Evolutionary conservation across 1,139 yeast species (phyloP), one percentile per base, ranked within the genome.

Genomic region (Casaregolazyma lundiana): DNA sequence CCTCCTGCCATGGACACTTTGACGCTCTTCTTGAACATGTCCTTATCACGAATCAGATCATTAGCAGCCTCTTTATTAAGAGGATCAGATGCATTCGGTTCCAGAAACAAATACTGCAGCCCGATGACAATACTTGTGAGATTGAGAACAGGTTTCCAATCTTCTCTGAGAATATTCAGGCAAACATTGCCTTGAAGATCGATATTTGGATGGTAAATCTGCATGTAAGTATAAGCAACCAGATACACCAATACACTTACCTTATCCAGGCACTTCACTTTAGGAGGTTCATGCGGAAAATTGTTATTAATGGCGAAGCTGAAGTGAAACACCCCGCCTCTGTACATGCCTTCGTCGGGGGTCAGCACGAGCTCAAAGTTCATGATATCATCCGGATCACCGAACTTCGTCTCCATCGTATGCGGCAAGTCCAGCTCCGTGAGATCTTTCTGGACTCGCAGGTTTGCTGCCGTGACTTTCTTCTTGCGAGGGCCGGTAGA

Each of bases 241-340:
- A 21, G n/a, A 6, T 16, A 7, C 26, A 38, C 6, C n/a, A 6
- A 4, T 15, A 3, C 26, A 11, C 38, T 19, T 35, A 54, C 60
- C 52, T 59, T 64, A 35, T 64, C 61, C 8, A 56, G 46, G 44
- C 68, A 64, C 43, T 62, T 62, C 38, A 62, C 66, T 62, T 82
- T 85, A 6, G 98, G 98, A 16, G 97, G 92, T 43, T 86, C 94
- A 51, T 90, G 92, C 1, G 98, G 98, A 66, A 84, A 92, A 56
- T 81, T 82, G 41, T 77, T 78, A 46, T 78, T 78, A 42, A 89
- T 75, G 36, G 71, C 72, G 43, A 90, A 78, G 24, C 73, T 70
- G 64, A 92, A 92, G 35, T 63, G 63, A 67, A 90, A 89, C 17
- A 60, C 62, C 0, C 97, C 97, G 17, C 75, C 74, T 44, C 68